Conservation (phyloP, 2,329 filamentous ascomycete genomes). For the Didymella pinodella region DNA sequence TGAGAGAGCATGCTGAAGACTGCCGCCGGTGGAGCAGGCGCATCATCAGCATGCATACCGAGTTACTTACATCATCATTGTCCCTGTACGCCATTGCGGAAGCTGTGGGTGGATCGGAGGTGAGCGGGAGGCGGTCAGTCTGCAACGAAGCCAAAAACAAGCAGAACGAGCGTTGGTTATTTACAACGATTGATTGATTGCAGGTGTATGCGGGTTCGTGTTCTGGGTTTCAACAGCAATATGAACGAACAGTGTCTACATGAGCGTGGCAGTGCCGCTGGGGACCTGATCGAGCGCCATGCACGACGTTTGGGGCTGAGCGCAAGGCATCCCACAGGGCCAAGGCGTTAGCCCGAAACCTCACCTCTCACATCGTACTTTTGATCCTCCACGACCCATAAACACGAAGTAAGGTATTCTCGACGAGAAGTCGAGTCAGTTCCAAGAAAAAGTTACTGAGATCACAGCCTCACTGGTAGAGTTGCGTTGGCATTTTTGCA, state of each 20-base stretch:
- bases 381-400: neutral
- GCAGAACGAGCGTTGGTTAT: neutral
- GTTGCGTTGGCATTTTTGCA: no score
- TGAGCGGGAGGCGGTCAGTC: conserved; percentile 13
- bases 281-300: conserved; percentile 1
- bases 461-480: no score
- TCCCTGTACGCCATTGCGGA: conserved; percentile 17
- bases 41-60: neutral
- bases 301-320: conserved; percentile 14
- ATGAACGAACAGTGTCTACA: neutral
- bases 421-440: no score
- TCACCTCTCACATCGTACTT: neutral
- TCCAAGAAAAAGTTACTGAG: no score
- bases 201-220: conserved; percentile 1
- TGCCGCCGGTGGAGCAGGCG: neutral
- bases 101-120: neutral
- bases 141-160: conserved; percentile 8
- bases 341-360: conserved; percentile 4
- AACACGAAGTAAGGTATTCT: neutral
- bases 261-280: conserved; percentile 11
- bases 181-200: neutral
- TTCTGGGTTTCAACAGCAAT: neutral
- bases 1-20: neutral
- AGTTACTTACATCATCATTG: conserved; percentile 15
- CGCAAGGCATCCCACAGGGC: conserved; percentile 13